These are phyloP conservation scores for Durotheca rogersii DNA, from an alignment of 495 filamentous ascomycete species.

Conservation along the genomic window DNA sequence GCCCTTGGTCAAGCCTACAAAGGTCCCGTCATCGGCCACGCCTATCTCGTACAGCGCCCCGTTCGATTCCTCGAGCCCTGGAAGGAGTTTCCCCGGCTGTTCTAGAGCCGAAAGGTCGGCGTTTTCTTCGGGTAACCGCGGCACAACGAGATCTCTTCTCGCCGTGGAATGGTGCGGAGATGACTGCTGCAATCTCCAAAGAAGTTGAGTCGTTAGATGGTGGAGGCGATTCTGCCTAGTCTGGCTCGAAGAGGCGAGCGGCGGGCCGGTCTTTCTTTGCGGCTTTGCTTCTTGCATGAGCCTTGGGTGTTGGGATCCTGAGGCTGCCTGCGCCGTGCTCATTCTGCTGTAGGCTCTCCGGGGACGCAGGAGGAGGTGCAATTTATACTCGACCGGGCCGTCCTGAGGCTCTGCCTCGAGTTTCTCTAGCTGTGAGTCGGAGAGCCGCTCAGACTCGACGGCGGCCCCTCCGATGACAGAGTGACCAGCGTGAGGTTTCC, in stretches of 20 bases:
- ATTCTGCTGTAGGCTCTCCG: conserved; percentile 68
- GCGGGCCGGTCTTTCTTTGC: conserved; percentile 31
- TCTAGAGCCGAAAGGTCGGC: conserved; percentile 52
- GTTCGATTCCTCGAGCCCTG: conserved; percentile 86
- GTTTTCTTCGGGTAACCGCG: conserved; percentile 65
- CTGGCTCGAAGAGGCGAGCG: conserved; percentile 50
- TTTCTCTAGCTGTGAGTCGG: conserved; percentile 70
- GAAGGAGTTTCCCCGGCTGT: conserved; percentile 64
- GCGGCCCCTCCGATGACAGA: conserved; percentile 34
- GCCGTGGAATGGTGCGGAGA: conserved; percentile 84
- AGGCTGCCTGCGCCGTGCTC: conserved; percentile 45
- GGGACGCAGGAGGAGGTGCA: conserved; percentile 84
- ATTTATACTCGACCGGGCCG: conserved; percentile 92
- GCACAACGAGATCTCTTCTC: conserved; percentile 64
- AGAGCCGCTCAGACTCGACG: conserved; percentile 54
- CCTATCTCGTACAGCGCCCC: conserved; percentile 97
- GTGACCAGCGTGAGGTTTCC: conserved; percentile 32
- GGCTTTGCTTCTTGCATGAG: conserved; percentile 62
- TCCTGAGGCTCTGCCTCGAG: conserved; percentile 90
- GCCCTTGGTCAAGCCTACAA: conserved; percentile 85
- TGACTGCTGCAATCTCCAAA: conserved; percentile 95
- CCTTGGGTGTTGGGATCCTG: conserved; percentile 59
- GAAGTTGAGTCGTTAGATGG: conserved; percentile 87
- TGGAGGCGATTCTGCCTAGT: conserved; percentile 81
- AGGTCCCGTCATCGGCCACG: conserved; percentile 88